Base-by-base conservation (phyloP, 1,139 yeast species). In the Taphrina flavorubra region DNA sequence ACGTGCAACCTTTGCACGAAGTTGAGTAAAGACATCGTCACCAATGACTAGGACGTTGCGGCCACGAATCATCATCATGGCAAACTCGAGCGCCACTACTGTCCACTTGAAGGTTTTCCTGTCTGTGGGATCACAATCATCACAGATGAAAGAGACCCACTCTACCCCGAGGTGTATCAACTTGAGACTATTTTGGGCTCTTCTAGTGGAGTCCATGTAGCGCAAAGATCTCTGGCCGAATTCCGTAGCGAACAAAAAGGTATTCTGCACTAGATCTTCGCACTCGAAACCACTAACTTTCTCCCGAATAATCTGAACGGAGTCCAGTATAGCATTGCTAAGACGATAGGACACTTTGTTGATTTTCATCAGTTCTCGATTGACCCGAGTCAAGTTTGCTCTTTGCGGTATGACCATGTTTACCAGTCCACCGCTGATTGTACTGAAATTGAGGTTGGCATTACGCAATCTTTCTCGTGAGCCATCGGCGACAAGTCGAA, bases 61-160 rank as follows among this genome's bases (percentile, higher is more conserved):
- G 1, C 97, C 97, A 67, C 90, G 83, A 0, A 97, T 92, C 87
- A 92, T 88, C 73, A 90, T 92, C 97, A 92, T 91, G 0, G 97
- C 95, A 81, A 92, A 94, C 77, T 94, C 99, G 73, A 94, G 82
- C 0, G 99, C 98, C 16, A 90, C 83, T 31, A 94, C 98, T 79
- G 97, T 91, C 97, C 97, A 94, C 74, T 96, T 82, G 77, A 94
- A 94, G 0, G 98, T 94, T 75, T 87, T 89, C 69, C 89, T 84
- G 74, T 92, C 98, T 0, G 96, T 89, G 0, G 97, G 97, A 25
- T 87, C 87, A 80, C 99, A 94, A 75, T 92, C 98, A 78, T 94
- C 98, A 73, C 96, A 90, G 49, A 94, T 87, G 75, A 91, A 92
- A 70, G 92, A 85, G 8, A 94, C 89, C 99, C 99, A 94, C 70